Conservation (phyloP, 208 protist species). For the Trypanosoma congolense region DNA sequence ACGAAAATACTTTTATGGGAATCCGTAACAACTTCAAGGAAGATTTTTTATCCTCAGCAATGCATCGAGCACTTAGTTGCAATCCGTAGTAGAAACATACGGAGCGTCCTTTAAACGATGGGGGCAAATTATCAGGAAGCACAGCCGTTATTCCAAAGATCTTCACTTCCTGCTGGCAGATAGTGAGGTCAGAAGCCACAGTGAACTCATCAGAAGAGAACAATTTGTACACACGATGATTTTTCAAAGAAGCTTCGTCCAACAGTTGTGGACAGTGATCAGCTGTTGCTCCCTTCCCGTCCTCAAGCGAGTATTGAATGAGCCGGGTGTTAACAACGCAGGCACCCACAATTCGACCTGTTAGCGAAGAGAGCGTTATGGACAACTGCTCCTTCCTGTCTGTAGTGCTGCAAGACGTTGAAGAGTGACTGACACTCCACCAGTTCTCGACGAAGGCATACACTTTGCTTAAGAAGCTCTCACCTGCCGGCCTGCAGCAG, state of each 20-base stretch:
- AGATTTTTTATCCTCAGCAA: not conserved
- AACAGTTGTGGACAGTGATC: not conserved
- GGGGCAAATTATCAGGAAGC: conserved; percentile 43
- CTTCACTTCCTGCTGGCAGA: conserved; percentile 22
- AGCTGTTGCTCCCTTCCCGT: not conserved
- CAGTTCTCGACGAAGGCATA: no score
- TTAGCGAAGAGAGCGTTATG: no score
- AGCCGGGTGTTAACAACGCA: conserved; percentile 29
- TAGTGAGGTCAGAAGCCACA: conserved; percentile 5
- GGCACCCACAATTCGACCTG: conserved; percentile 21
- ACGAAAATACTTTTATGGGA: conserved; percentile 16
- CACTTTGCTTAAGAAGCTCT: no score
- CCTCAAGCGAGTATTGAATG: conserved; percentile 21
- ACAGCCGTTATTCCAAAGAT: conserved; percentile 25
- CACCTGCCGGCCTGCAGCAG: not conserved
- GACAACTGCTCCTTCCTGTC: no score
- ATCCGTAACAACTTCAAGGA: conserved; percentile 4
- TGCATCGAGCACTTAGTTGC: conserved; percentile 5
- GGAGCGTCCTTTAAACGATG: conserved; percentile 38
- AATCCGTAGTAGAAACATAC: conserved; percentile 23
- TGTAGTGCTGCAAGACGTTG: no score
- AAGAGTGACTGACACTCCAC: no score
- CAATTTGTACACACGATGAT: conserved; percentile 14
- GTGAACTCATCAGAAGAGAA: conserved; percentile 19
- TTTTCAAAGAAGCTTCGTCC: not conserved